Evolutionary conservation across 1,284 basidiomycete genomes (phyloP), one percentile per base, ranked within the genome.

Genomic region (Apiotrichum mycotoxinovorans): DNA sequence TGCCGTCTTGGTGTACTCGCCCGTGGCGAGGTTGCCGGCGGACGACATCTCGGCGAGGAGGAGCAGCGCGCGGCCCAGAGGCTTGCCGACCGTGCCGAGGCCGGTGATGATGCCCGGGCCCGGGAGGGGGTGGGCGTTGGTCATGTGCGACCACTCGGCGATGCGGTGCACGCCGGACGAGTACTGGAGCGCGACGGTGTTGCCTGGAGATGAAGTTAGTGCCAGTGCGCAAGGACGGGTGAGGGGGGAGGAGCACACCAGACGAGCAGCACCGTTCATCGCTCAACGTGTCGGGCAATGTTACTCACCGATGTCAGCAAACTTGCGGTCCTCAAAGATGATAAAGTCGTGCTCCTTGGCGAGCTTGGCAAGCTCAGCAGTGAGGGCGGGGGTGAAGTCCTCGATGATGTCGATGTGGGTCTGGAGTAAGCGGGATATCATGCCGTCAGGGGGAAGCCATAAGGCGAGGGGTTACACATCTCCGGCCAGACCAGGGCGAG

Each of bases 301-400:
- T 74, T n/a, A n/a, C 82, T 62, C 66, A 92, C 94, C 95, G 61
- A 99, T 98, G 78, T 99, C 96, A 23, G 96, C 96, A 71, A 99
- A 99, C 78, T 99, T 99, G 66, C 96, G 83, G 79, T 99, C 96
- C 79, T 98, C 95, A 66, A 98, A 99, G 71, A 98, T 95, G 56
- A 97, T 77, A 78, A 98, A 98, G 70, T 98, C 91, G 66, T 96
- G 86, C 75, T 89, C 87, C 48, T 79, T 72, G 70, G 87, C 87
- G 14, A 98, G 83, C 46, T 80, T 79, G 58, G 85, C 81, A 42
- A 99, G 81, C 60, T 84, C 80, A 33, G 85, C 78, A 54, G 95
- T 84, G 44, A 98, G 78, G 17, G 83, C 83, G 20, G 80, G 77
- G 40, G 92, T 86, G 71, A 95, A 98, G 77, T 98, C 93, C 67